Conservation (phyloP, 2,329 filamentous ascomycete species). For the Colletotrichum acutatum region DNA sequence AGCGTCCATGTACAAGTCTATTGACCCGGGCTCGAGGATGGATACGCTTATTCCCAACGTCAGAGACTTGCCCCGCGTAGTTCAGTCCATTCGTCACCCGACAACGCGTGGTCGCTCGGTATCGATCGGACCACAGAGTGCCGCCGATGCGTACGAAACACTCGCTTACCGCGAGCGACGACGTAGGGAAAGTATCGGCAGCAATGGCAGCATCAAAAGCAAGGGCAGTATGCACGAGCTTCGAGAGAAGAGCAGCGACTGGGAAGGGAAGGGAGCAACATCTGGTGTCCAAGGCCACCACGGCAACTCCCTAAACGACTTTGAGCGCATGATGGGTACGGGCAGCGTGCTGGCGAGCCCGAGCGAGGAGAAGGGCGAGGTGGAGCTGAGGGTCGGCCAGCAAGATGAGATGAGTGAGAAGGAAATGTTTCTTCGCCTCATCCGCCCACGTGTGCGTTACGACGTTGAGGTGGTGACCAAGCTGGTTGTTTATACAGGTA, state of each 20-base stretch:
- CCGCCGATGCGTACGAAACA: constrained; percentile 95
- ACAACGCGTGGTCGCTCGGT: constrained; percentile 78
- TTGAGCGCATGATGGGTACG: constrained; percentile 80
- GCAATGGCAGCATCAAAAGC: constrained; percentile 59
- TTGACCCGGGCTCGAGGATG: constrained; percentile 73
- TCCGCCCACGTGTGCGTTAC: constrained; percentile 90
- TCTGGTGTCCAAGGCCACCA: constrained; percentile 55
- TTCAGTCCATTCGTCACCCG: constrained; percentile 84
- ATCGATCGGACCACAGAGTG: constrained; percentile 93
- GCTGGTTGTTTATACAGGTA: constrained; percentile 92
- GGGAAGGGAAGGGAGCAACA: constrained; percentile 51
- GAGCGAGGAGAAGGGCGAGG: constrained; percentile 45
- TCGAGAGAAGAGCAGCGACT: constrained; percentile 49
- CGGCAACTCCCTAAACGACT: constrained; percentile 65
- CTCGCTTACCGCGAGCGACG: constrained; percentile 85
- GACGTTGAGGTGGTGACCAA: constrained; percentile 99
- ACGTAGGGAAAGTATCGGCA: constrained; percentile 64
- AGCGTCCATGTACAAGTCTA: constrained; percentile 88
- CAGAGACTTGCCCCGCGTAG: constrained; percentile 85
- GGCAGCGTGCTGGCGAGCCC: constrained; percentile 59
- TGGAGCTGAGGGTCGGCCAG: constrained; percentile 51
- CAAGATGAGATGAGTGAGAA: constrained; percentile 71
- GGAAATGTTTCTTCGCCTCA: constrained; percentile 86
- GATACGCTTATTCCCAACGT: constrained; percentile 92
- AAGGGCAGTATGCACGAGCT: constrained; percentile 57